Evolutionary conservation across 306 rosid genomes (phyloP).

Genomic region (Vigna hirtella): DNA sequence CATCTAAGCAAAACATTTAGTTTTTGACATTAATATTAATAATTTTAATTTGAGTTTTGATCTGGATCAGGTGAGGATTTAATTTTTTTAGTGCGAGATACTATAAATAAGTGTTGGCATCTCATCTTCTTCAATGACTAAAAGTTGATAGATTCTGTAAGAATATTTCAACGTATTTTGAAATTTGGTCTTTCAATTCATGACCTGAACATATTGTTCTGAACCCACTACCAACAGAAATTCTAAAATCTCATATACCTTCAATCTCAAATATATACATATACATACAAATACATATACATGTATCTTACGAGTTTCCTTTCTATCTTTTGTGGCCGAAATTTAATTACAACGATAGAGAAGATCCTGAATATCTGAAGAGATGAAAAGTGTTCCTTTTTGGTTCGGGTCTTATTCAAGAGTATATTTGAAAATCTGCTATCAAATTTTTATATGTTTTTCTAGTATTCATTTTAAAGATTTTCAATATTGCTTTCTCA

Average conservation of each 20-base stretch:
- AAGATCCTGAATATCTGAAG: constrained; percentile 44
- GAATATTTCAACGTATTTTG: constrained; percentile 47
- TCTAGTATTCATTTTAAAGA: background rate
- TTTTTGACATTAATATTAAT: background rate
- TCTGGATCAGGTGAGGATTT: background rate
- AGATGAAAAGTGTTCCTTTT: constrained; percentile 16
- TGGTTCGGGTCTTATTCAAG: constrained; percentile 24
- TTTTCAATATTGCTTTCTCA: background rate
- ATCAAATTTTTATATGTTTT: constrained; percentile 16
- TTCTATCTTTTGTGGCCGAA: constrained; percentile 18
- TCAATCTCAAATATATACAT: background rate
- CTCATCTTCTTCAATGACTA: constrained; percentile 39
- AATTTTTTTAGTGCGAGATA: background rate
- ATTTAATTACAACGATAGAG: constrained; percentile 9
- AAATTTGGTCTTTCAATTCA: constrained; percentile 49
- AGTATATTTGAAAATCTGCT: constrained; percentile 18
- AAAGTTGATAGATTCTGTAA: constrained; percentile 48
- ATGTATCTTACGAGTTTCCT: background rate
- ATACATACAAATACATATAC: background rate
- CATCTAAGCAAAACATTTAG: no score
- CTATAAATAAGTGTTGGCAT: constrained; percentile 17
- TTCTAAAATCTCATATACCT: constrained; percentile 15
- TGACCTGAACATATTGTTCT: constrained; percentile 47
- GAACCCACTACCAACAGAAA: constrained; percentile 40
- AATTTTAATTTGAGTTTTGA: background rate